Base-by-base conservation (phyloP, 2,329 filamentous ascomycete species). In the Colletotrichum orchidophilum region DNA sequence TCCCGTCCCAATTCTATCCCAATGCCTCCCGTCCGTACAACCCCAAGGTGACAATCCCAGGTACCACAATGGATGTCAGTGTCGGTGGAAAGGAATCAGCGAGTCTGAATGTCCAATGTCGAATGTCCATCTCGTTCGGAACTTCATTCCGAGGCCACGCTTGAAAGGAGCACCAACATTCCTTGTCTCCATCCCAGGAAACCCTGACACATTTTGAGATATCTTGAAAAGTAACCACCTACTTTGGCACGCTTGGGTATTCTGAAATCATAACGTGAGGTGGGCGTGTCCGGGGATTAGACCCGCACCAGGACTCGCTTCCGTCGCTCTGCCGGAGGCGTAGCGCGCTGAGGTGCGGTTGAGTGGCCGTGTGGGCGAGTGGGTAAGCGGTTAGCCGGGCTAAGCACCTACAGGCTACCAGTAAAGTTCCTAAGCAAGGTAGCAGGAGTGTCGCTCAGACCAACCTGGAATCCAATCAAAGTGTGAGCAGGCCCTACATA, bases 261-360 rank as follows among this genome's bases (percentile, higher is more conserved):
- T n/a, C n/a, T n/a, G n/a, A n/a, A n/a, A n/a, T n/a, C n/a, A n/a
- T n/a, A n/a, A n/a, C n/a, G n/a, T n/a, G 39, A 46, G 18, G 39
- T 46, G 39, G 39, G 39, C 39, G 42, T 53, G 15, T 57, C 35
- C 29, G 57, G 63, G 55, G 63, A 33, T 29, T 29, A 27, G 57
- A 62, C 68, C 63, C 50, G 49, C 39, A 29, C 35, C 50, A 67
- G 67, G 24, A 21, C 57, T 29, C 50, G 63, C 67, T 61, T 58
- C 63, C 67, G 63, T 70, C 67, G 67, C 63, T 70, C 67, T 70
- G 67, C 67, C 57, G 57, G 39, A 55, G 62, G 50, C 55, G 55
- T 66, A 50, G 54, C 62, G 66, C 49, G 35, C 24, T 46, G 31
- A 59, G 52, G 29, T 31, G 33, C 27, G 24, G 27, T 50, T 46